Percentiles rank a stretch among this genome's conserved stretches.
These are phyloP conservation scores for Leptographium lundbergii DNA, from an alignment of 2,329 filamentous ascomycete genomes.

Conservation along the genomic window DNA sequence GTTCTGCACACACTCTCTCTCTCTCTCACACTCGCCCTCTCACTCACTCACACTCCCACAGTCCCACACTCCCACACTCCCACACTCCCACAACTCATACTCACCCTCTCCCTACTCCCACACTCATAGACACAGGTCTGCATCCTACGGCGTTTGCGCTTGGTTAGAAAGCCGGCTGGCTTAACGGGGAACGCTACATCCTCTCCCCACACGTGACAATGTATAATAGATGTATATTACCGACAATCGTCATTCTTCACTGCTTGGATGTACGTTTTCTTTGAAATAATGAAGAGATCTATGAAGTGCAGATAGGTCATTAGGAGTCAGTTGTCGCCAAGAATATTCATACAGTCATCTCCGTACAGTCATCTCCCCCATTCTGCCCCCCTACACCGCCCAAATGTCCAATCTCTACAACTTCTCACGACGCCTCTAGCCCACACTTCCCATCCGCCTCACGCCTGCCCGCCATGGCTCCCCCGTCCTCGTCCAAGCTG, in stretches of 20 bases:
- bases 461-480: background rate
- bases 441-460: background rate
- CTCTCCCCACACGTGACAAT: background rate
- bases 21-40: background rate
- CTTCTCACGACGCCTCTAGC: background rate
- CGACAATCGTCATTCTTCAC: no score
- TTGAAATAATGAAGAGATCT: no score
- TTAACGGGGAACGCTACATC: no score
- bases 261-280: no score
- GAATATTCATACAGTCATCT: background rate
- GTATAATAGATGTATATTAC: background rate
- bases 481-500: slow-evolving; percentile 1
- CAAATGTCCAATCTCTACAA: background rate
- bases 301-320: no score
- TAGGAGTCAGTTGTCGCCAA: no score
- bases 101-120: background rate
- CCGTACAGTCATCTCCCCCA: background rate
- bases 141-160: no score
- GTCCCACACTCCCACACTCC: background rate
- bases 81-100: no score
- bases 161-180: no score
- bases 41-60: background rate
- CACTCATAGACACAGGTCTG: no score
- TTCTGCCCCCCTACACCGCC: slow-evolving; percentile 12
- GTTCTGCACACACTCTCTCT: background rate